A percentile compares a stretch with the other conserved stretches of the same genome.
Evolutionary conservation across 148 eudicot genomes (phyloP).

Genomic region (Chenopodium formosanum): DNA sequence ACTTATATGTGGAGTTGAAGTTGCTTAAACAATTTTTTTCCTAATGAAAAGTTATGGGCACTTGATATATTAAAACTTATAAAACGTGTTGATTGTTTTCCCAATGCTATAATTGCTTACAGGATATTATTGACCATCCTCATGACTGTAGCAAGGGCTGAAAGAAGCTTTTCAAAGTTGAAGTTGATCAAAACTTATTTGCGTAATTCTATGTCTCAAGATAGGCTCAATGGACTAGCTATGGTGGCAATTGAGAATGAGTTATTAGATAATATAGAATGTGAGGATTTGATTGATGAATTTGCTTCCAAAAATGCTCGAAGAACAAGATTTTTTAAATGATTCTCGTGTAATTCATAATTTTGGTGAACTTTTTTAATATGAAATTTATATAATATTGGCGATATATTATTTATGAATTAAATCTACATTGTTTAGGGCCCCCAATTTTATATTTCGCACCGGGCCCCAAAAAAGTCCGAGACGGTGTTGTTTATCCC

Average conservation of each 20-base stretch:
- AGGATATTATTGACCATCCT: not conserved
- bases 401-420: too few relatives aligned
- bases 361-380: too few relatives aligned
- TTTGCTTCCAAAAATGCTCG: not conserved
- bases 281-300: not conserved
- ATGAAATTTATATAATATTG: too few relatives aligned
- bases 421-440: too few relatives aligned
- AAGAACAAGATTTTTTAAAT: too few relatives aligned
- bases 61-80: not conserved
- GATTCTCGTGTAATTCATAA: too few relatives aligned
- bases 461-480: too few relatives aligned
- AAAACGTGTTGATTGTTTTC: not conserved
- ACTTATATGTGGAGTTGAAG: not conserved
- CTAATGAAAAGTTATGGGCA: not conserved
- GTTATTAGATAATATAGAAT: too few relatives aligned
- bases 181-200: not conserved
- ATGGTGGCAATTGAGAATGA: too few relatives aligned
- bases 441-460: too few relatives aligned
- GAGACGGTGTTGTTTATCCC: too few relatives aligned
- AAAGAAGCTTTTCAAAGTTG: not conserved
- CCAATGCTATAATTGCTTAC: not conserved
- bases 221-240: not conserved
- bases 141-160: not conserved
- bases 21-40: not conserved
- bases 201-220: not conserved